Evolutionary conservation across 805 yeast species (phyloP).

Genomic region (Metschnikowia amazonensis): DNA sequence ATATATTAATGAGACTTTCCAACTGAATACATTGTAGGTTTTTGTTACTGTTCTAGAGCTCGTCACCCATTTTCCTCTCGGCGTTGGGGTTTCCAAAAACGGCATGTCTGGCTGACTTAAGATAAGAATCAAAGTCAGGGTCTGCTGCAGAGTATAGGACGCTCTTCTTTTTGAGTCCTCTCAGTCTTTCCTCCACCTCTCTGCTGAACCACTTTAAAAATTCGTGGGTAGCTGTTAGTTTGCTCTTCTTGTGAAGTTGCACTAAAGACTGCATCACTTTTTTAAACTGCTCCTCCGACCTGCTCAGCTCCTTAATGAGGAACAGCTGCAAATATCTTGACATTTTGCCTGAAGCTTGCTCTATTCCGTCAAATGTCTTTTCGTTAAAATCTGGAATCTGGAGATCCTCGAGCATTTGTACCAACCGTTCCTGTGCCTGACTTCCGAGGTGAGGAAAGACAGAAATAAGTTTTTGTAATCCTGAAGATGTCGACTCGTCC

Average conservation of each 20-base stretch:
- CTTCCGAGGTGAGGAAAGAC: constrained; percentile 27
- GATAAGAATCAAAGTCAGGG: constrained; percentile 33
- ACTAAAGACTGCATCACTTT: constrained; percentile 24
- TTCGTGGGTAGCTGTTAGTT: constrained; percentile 28
- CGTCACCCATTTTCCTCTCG: constrained; percentile 47
- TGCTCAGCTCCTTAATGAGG: constrained; percentile 23
- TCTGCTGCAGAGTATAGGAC: constrained; percentile 30
- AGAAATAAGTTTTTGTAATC: constrained; percentile 24
- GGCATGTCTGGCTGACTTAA: constrained; percentile 50
- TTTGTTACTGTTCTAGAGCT: constrained; percentile 2
- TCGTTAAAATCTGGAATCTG: constrained; percentile 17
- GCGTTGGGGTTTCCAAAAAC: constrained; percentile 80
- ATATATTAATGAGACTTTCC: constrained; percentile 6
- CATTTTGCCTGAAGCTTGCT: constrained; percentile 24
- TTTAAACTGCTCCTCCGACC: constrained; percentile 39
- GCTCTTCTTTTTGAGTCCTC: constrained; percentile 24
- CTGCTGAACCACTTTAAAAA: constrained; percentile 64
- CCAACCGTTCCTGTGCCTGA: constrained; percentile 35
- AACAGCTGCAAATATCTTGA: constrained; percentile 37
- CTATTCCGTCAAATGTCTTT: constrained; percentile 5
- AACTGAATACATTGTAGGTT: neutral
- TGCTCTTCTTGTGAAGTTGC: constrained; percentile 29
- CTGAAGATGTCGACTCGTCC: constrained; percentile 13
- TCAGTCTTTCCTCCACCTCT: constrained; percentile 31
- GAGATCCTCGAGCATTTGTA: constrained; percentile 47